Percentiles rank a stretch among this genome's conserved stretches.
Evolutionary conservation across 805 yeast species (phyloP).

Genomic region (Barnettozyma siamensis): DNA sequence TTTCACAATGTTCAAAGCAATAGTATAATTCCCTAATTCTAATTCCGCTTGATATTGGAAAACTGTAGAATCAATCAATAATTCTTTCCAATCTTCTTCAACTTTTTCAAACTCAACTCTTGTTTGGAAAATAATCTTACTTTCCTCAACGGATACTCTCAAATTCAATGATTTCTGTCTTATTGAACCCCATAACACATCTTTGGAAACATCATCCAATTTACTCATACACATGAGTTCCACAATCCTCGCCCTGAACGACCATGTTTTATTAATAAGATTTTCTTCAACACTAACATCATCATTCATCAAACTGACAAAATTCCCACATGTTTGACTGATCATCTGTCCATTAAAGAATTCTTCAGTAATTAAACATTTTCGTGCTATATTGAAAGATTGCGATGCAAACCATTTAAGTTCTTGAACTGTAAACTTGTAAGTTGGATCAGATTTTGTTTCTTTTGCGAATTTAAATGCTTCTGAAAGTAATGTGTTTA

Average conservation of each 20-base stretch:
- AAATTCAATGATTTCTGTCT: constrained; percentile 10
- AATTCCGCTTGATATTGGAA: constrained; percentile 25
- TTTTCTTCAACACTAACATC: constrained; percentile 24
- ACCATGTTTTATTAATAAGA: constrained; percentile 15
- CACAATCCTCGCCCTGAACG: constrained; percentile 13
- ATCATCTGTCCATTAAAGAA: constrained; percentile 16
- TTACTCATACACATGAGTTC: constrained; percentile 16
- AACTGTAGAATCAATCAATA: constrained; percentile 19
- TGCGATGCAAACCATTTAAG: constrained; percentile 37
- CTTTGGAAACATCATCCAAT: constrained; percentile 4
- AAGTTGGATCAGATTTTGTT: constrained; percentile 3
- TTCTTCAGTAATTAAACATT: constrained; percentile 18
- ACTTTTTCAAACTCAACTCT: constrained; percentile 11
- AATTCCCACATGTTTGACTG: constrained; percentile 16
- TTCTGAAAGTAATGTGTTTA: constrained; percentile 12
- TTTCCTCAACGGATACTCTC: constrained; percentile 13
- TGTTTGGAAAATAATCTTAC: constrained; percentile 10
- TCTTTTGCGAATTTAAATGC: constrained; percentile 12
- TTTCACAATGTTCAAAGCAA: constrained; percentile 19
- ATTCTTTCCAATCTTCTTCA: constrained; percentile 15
- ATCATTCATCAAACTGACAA: constrained; percentile 22
- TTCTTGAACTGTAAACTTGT: constrained; percentile 27
- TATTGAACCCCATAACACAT: constrained; percentile 8
- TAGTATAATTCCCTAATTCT: constrained; percentile 18
- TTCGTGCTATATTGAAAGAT: constrained; percentile 28